A percentile compares a stretch with the other conserved stretches of the same genome.
These are phyloP conservation scores for Ploettnerulaceae sp. DNA, from an alignment of 2,329 filamentous ascomycete genomes.

Conservation along the genomic window DNA sequence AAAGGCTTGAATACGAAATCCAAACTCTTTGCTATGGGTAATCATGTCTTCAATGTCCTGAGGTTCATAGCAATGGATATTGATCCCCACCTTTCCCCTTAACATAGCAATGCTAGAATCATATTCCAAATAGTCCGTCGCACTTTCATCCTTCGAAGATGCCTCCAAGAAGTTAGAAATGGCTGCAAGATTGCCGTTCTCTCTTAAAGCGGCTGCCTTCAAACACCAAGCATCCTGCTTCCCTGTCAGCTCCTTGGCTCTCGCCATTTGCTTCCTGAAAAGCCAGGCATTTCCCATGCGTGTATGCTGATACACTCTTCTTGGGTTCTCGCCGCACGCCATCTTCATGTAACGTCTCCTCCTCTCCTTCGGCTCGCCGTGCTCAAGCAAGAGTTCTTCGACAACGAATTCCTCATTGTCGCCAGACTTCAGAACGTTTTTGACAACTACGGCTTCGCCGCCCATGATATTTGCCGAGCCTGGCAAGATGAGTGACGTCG, in stretches of 20 bases:
- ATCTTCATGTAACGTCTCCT: constrained; percentile 41
- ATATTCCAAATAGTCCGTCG: constrained; percentile 37
- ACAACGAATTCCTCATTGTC: constrained; percentile 37
- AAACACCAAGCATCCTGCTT: constrained; percentile 37
- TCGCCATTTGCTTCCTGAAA: constrained; percentile 38
- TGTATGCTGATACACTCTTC: constrained; percentile 35
- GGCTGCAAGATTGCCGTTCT: constrained; percentile 19
- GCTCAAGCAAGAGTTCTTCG: constrained; percentile 40
- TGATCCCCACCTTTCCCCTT: constrained; percentile 39
- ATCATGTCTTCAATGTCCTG: constrained; percentile 43
- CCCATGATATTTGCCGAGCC: constrained; percentile 43
- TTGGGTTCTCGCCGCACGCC: constrained; percentile 45
- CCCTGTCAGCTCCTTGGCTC: constrained; percentile 35
- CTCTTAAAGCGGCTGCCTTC: constrained; percentile 23
- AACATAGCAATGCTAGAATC: constrained; percentile 40
- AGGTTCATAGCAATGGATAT: constrained; percentile 43
- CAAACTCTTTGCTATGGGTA: constrained; percentile 40
- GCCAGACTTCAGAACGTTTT: constrained; percentile 37
- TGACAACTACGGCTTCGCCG: constrained; percentile 41
- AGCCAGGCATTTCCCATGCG: constrained; percentile 40
- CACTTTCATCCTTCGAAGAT: constrained; percentile 16
- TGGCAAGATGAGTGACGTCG: constrained; percentile 42
- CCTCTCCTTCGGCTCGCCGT: constrained; percentile 33
- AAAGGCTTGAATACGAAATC: constrained; percentile 39
- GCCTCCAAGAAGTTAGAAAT: constrained; percentile 22